Conservation (phyloP, 1,139 yeast species). For the Sugiyamaella castrensis region DNA sequence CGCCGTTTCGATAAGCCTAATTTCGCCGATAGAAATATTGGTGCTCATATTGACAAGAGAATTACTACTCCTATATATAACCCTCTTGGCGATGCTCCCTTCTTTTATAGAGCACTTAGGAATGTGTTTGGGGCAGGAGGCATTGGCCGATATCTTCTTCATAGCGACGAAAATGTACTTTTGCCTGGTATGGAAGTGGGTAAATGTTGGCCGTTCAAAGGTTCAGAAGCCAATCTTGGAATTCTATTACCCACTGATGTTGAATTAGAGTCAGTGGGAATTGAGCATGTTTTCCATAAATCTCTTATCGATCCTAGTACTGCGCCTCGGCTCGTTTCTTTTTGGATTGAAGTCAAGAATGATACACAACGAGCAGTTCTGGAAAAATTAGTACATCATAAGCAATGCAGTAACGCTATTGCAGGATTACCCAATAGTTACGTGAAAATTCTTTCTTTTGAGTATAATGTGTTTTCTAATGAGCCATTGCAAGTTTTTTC, state of each 20-base stretch:
- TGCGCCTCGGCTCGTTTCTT: conserved; percentile 34
- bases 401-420: not conserved
- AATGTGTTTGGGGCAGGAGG: conserved; percentile 23
- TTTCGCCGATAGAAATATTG: conserved; percentile 34
- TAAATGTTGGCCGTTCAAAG: conserved; percentile 40
- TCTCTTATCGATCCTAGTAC: conserved; percentile 30
- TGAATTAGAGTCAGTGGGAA: conserved; percentile 30
- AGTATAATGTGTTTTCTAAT: conserved; percentile 30
- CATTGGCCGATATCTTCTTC: conserved; percentile 26
- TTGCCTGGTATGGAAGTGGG: conserved; percentile 31
- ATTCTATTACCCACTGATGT: conserved; percentile 31
- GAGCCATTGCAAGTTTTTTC: conserved; percentile 34
- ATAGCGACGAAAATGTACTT: conserved; percentile 32
- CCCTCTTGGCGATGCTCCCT: conserved; percentile 23
- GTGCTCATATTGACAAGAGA: conserved; percentile 32
- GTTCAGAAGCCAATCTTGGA: conserved; percentile 33
- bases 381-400: conserved; percentile 11
- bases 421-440: conserved; percentile 22
- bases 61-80: conserved; percentile 32
- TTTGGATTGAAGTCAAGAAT: conserved; percentile 34
- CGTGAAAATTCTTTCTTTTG: conserved; percentile 29
- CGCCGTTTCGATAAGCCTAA: conserved; percentile 28
- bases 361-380: conserved; percentile 16
- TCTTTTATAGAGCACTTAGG: conserved; percentile 22
- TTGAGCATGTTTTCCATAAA: conserved; percentile 34